These are phyloP conservation scores for Trametopsis cervina DNA, from an alignment of 768 basidiomycete genomes.

Conservation along the genomic window DNA sequence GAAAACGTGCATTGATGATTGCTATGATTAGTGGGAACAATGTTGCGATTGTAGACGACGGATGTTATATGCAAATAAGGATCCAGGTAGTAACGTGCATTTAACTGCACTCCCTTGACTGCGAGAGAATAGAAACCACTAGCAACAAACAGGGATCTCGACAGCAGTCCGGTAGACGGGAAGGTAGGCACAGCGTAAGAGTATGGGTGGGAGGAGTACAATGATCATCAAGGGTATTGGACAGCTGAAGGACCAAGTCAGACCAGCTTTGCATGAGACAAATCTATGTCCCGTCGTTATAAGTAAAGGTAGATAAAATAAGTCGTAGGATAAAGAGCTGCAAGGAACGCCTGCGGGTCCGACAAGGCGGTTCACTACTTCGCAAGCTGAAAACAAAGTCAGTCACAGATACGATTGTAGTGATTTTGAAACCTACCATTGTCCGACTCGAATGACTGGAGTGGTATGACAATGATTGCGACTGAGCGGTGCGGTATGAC, in stretches of 20 bases:
- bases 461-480: conserved; percentile 67
- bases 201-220: conserved; percentile 14
- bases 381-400: conserved; percentile 7
- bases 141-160: background rate
- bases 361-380: conserved; percentile 10
- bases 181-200: background rate
- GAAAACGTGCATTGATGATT: background rate
- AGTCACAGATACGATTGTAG: no score
- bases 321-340: conserved; percentile 24
- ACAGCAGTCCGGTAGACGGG: background rate
- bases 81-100: background rate
- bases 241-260: conserved; percentile 18
- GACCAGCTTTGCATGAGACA: conserved; percentile 19
- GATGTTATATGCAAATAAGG: background rate
- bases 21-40: conserved; percentile 1
- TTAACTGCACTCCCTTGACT: background rate
- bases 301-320: conserved; percentile 21
- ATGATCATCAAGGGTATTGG: conserved; percentile 20
- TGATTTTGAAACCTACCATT: conserved; percentile 56
- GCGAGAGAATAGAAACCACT: background rate
- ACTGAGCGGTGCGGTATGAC: conserved; percentile 62
- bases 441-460: conserved; percentile 73
- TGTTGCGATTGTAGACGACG: background rate
- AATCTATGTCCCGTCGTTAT: conserved; percentile 9
- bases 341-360: conserved; percentile 3